Base-by-base conservation (phyloP, 495 filamentous ascomycete genomes). In the Neurospora sp. region DNA sequence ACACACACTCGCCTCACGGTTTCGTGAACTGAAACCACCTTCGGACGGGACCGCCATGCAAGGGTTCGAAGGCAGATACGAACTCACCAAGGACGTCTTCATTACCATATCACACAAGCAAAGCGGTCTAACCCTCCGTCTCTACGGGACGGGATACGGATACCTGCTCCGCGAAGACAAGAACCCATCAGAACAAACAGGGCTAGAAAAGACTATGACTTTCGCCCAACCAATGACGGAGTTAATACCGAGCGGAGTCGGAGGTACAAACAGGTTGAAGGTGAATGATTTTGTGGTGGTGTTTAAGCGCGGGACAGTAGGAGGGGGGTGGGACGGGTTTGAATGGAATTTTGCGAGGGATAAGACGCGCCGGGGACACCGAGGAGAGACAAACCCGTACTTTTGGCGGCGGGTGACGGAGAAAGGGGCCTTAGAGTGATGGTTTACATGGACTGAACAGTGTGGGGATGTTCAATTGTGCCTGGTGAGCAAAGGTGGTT, bases 191-290 rank as follows among this genome's bases (percentile, higher is more conserved):
- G 16, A 44, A 8, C 18, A 18, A 6, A 5, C 5, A 7, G 18
- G 20, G 2, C 20, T 38, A 14, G 35, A 69, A 35, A 23, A 71
- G 12, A 69, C n/a, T 4, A 77, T 77, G 76, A 72, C 72, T 0
- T 70, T 77, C 46, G 74, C 76, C 20, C 70, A 69, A 23, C 70
- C 71, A 9, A 77, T 77, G 76, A 6, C 4, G 2, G 76, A 77
- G 12, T 23, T 76, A 8, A 20, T 72, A 23, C 42, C 62, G 3
- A 69, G 39, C 8, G 76, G 76, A 1, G 74, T 77, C 7, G 76
- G 76, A 4, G 76, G 76, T 0, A 74, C 66, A 1, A 77, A 77
- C 42, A 37, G 74, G 3, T 39, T 77, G 12, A 20, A 70, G 6
- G 38, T 71, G 3, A 5, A 54, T 2, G 72, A 73, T 3, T 77